Evolutionary conservation across 2,329 filamentous ascomycete species (phyloP).

Genomic region (Pestalotiopsis sp.): DNA sequence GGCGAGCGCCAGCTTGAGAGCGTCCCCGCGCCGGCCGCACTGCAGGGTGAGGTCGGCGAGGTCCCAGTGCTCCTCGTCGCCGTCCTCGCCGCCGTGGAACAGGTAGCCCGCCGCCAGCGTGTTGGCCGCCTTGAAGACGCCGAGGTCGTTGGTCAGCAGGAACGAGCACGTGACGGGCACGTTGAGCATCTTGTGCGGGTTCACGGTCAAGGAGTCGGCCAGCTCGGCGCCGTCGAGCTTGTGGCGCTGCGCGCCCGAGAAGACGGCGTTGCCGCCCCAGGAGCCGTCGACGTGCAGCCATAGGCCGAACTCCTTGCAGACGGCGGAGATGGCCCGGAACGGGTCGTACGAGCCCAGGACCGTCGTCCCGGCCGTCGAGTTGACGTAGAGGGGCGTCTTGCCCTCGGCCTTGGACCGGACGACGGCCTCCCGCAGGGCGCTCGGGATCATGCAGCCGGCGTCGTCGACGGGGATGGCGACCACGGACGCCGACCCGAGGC

Average conservation of each 20-base stretch:
- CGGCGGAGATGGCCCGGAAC: slow-evolving; percentile 65
- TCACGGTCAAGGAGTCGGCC: slow-evolving; percentile 83
- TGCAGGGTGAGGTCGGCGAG: slow-evolving; percentile 91
- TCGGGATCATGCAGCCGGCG: slow-evolving; percentile 70
- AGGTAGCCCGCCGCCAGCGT: slow-evolving; percentile 85
- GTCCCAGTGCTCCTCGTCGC: slow-evolving; percentile 72
- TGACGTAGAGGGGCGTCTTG: slow-evolving; percentile 89
- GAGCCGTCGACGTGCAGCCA: slow-evolving; percentile 95
- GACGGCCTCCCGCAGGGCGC: slow-evolving; percentile 65
- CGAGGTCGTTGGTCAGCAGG: slow-evolving; percentile 76
- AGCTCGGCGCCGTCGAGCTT: slow-evolving; percentile 72
- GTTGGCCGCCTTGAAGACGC: slow-evolving; percentile 79
- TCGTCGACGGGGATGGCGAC: slow-evolving; percentile 74
- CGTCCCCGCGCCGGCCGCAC: slow-evolving; percentile 85
- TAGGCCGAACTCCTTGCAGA: slow-evolving; percentile 72
- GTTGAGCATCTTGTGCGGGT: slow-evolving; percentile 97
- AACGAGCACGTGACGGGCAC: slow-evolving; percentile 91
- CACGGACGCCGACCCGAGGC: slow-evolving; percentile 76
- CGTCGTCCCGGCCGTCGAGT: slow-evolving; percentile 92
- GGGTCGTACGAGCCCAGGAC: slow-evolving; percentile 90
- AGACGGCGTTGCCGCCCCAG: slow-evolving; percentile 86
- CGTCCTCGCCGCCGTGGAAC: slow-evolving; percentile 61
- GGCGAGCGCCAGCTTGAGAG: slow-evolving; percentile 81
- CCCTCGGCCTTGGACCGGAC: slow-evolving; percentile 63
- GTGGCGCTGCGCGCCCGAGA: slow-evolving; percentile 63